Percentiles rank a stretch among this genome's conserved stretches.
phyloP scores from a whole-genome alignment of 352 stramenopile species.

The Phytophthora melonis region DNA sequence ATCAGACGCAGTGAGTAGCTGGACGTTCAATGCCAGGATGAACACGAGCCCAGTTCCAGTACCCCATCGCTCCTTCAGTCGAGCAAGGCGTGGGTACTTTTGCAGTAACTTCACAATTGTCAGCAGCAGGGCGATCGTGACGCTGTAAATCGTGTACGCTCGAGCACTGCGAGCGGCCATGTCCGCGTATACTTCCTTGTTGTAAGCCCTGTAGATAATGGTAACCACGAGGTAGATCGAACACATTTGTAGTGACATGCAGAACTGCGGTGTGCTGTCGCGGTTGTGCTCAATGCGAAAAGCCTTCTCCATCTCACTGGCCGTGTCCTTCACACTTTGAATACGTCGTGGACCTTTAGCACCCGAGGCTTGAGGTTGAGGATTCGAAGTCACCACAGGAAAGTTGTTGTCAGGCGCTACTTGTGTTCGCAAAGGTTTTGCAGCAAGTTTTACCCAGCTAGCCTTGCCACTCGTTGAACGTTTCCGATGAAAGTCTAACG shows the following conservation, averaged over 20 bases:
- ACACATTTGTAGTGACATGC: slow-evolving; percentile 48
- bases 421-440: slow-evolving; percentile 12
- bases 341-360: slow-evolving; percentile 16
- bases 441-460: slow-evolving; percentile 5
- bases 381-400: neutral
- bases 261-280: slow-evolving; percentile 64
- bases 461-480: neutral
- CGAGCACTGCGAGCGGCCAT: slow-evolving; percentile 24
- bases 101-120: slow-evolving; percentile 40
- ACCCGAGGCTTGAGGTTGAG: neutral
- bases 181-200: slow-evolving; percentile 27
- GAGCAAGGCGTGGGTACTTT: slow-evolving; percentile 44
- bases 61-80: slow-evolving; percentile 46
- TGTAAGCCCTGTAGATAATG: slow-evolving; percentile 58
- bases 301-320: slow-evolving; percentile 62
- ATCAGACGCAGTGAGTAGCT: slow-evolving; percentile 43
- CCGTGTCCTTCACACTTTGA: slow-evolving; percentile 56
- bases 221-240: slow-evolving; percentile 43
- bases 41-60: slow-evolving; percentile 45
- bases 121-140: slow-evolving; percentile 36
- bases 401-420: slow-evolving; percentile 7
- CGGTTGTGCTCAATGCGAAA: slow-evolving; percentile 60
- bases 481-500: slow-evolving; percentile 64
- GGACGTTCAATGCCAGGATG: slow-evolving; percentile 48
- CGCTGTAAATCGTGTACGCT: slow-evolving; percentile 50